Base-by-base conservation (phyloP, 2,329 filamentous ascomycete genomes). In the Colletotrichum chrysophilum region DNA sequence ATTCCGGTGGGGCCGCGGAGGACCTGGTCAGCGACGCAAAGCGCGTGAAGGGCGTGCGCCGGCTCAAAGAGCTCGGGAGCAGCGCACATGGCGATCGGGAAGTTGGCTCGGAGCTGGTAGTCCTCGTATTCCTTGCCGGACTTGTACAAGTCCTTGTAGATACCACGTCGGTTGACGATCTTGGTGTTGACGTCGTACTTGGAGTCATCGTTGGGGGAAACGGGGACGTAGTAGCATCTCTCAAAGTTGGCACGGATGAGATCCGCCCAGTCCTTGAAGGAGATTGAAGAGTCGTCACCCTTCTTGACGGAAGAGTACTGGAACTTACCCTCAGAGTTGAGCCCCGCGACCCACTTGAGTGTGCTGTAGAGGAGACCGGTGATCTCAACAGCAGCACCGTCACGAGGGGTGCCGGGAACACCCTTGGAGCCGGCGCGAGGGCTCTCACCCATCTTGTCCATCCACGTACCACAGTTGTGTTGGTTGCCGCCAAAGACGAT, bases 361-460 rank as follows among this genome's bases (percentile, higher is more conserved):
- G 94, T 93, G 87, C 96, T 98, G 88, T 98, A 99, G 21, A 97
- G 88, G 71, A 99, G 90, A 64, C 97, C 97, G 1, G 94, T 98
- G 82, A 99, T 98, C 84, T 99, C 97, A 71, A 99, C 91, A 24
- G 97, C 96, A 56, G 97, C 96, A 34, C 97, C 97, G 83, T 99
- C 97, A 80, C 97, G 94, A 62, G 97, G 97, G n/a, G 97, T 99
- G 10, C 96, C 97, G 1, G 97, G 97, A 24, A 98, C 89, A 66
- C 97, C 97, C 87, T 98, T 98, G 81, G 93, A 98, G 74, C 94
- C 94, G 18, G 97, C 97, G 77, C 93, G 94, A 78, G 94, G 92
- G 77, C 96, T 98, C 84, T 99, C 97, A n/a, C 97, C 97, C 97
- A 99, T 99, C 90, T 99, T 99, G 89, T 99, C 97, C 96, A 98